These are phyloP conservation scores for Arxiozyma telluris DNA, from an alignment of 1,139 yeast genomes.

Conservation along the genomic window DNA sequence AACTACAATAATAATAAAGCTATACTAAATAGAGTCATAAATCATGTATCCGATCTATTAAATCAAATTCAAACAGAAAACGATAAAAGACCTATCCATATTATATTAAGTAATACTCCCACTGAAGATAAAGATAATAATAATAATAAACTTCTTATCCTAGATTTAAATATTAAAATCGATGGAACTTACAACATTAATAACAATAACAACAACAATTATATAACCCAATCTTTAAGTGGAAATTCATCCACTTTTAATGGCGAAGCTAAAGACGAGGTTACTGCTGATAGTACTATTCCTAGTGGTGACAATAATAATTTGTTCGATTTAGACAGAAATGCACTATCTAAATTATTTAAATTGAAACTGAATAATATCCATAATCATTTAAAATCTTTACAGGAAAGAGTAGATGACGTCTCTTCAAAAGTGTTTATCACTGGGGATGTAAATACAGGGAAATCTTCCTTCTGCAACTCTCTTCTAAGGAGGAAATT, in stretches of 20 bases:
- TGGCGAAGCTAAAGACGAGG: background rate
- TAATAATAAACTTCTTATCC: constrained; percentile 14
- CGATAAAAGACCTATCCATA: constrained; percentile 22
- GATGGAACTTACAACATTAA: constrained; percentile 17
- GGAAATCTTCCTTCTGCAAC: constrained; percentile 93
- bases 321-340: constrained; percentile 16
- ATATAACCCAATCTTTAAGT: background rate
- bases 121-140: background rate
- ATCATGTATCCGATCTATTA: constrained; percentile 16
- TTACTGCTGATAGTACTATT: background rate
- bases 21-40: constrained; percentile 19
- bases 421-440: constrained; percentile 89
- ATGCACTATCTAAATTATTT: constrained; percentile 24
- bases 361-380: constrained; percentile 31
- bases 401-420: constrained; percentile 81
- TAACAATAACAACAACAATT: no score
- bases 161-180: constrained; percentile 24
- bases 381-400: constrained; percentile 57
- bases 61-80: constrained; percentile 22
- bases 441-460: constrained; percentile 95
- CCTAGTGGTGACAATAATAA: constrained; percentile 5
- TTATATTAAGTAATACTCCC: constrained; percentile 7
- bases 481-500: constrained; percentile 70
- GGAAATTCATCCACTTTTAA: background rate
- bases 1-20: constrained; percentile 26